Conservation (phyloP, 2,329 filamentous ascomycete genomes). For the Diaporthe nobilis region DNA sequence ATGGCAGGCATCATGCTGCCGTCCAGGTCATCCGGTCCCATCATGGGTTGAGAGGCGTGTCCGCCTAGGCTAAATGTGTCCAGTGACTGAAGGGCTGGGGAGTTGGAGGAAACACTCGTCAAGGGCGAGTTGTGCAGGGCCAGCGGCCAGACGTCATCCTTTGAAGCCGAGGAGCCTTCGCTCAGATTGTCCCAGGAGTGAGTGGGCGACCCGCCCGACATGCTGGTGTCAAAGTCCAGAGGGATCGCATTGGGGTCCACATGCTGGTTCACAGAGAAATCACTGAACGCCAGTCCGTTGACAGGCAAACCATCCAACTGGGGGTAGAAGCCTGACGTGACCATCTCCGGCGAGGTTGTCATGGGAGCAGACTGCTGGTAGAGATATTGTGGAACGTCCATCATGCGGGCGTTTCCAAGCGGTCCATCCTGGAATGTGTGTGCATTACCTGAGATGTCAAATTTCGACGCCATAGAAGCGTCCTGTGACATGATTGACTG, state of each 20-base stretch:
- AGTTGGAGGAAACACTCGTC: conserved; percentile 50
- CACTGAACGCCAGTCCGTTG: conserved; percentile 60
- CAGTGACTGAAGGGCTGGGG: conserved; percentile 37
- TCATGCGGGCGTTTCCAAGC: conserved; percentile 55
- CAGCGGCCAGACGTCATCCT: conserved; percentile 64
- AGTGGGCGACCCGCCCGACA: conserved; percentile 65
- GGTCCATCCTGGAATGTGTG: conserved; percentile 58
- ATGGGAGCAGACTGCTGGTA: conserved; percentile 64
- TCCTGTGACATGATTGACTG: conserved; percentile 64
- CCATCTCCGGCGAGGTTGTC: conserved; percentile 62
- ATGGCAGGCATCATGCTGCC: conserved; percentile 51
- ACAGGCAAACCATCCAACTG: conserved; percentile 61
- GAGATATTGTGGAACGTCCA: conserved; percentile 66
- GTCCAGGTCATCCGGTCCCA: conserved; percentile 55
- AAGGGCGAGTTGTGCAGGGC: conserved; percentile 58
- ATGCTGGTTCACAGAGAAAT: conserved; percentile 63
- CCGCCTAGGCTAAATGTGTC: conserved; percentile 40
- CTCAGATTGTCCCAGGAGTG: conserved; percentile 68
- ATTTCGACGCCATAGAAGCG: conserved; percentile 64
- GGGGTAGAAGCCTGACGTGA: conserved; percentile 58
- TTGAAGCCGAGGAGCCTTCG: conserved; percentile 66
- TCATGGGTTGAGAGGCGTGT: conserved; percentile 50
- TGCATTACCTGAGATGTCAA: conserved; percentile 67
- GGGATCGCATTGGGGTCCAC: conserved; percentile 70
- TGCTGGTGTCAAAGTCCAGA: conserved; percentile 65